Conservation (phyloP, 1,284 basidiomycete species). For the Sporisorium scitamineum region DNA sequence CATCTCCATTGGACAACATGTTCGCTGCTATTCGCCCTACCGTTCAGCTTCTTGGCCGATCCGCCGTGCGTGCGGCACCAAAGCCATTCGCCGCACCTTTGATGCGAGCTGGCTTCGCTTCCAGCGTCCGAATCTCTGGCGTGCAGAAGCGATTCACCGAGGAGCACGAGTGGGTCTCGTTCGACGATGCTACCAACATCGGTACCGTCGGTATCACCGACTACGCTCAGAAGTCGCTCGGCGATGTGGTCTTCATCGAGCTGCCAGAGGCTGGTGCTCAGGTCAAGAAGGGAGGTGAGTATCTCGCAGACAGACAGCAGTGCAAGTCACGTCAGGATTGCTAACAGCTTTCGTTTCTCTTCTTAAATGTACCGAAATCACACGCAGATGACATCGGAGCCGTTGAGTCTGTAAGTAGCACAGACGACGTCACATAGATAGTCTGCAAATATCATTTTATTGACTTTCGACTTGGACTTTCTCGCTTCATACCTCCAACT, state of each 20-base stretch:
- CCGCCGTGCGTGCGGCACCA: conserved; percentile 36
- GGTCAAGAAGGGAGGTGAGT: conserved; percentile 82
- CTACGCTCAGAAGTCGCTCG: conserved; percentile 90
- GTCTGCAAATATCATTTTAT: background rate
- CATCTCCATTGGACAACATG: conserved; percentile 24
- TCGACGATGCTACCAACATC: conserved; percentile 82
- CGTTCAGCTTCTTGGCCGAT: conserved; percentile 25
- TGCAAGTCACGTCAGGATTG: background rate
- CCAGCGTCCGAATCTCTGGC: conserved; percentile 27
- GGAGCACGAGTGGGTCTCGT: conserved; percentile 90
- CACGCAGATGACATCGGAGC: conserved; percentile 86
- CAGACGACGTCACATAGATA: too few relatives aligned
- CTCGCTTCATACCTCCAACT: background rate
- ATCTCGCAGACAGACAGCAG: background rate
- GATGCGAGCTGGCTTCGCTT: conserved; percentile 41
- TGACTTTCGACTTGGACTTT: conserved; percentile 4
- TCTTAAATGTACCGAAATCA: background rate
- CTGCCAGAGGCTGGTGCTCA: conserved; percentile 80
- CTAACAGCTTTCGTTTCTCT: background rate
- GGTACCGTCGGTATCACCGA: conserved; percentile 91
- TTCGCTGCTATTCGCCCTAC: conserved; percentile 37
- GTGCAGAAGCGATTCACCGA: conserved; percentile 73
- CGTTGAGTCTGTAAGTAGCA: conserved; percentile 81
- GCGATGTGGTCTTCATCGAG: conserved; percentile 98
- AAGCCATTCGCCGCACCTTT: conserved; percentile 30